Percentiles rank a stretch among this genome's conserved stretches.
Evolutionary conservation across 805 yeast genomes (phyloP).

Genomic region (Starmerella tilneyi): DNA sequence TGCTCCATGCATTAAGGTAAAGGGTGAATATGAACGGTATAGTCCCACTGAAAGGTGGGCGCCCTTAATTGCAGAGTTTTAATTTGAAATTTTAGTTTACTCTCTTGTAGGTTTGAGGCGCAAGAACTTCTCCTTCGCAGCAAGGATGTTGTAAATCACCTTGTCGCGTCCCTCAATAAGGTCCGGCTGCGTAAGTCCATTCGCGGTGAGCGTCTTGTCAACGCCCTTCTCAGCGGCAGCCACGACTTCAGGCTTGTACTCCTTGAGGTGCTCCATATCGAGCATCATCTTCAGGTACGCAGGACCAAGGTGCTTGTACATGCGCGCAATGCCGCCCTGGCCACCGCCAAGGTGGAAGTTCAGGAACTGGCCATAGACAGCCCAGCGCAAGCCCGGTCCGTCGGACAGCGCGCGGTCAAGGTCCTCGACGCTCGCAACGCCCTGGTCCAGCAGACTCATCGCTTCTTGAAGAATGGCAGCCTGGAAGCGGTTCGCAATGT

Average conservation of each 20-base stretch:
- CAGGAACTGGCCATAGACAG: slow-evolving; percentile 15
- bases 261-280: slow-evolving; percentile 13
- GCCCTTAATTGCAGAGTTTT: too few species aligned
- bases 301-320: slow-evolving; percentile 15
- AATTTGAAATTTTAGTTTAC: too few species aligned
- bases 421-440: slow-evolving; percentile 16
- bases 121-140: slow-evolving; percentile 14
- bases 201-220: slow-evolving; percentile 4
- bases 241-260: slow-evolving; percentile 11
- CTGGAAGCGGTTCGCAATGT: slow-evolving; percentile 20
- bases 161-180: slow-evolving; percentile 14
- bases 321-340: slow-evolving; percentile 12
- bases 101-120: neutral
- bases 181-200: slow-evolving; percentile 9
- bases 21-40: too few species aligned
- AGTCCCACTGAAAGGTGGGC: too few species aligned
- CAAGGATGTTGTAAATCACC: slow-evolving; percentile 12
- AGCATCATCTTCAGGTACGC: slow-evolving; percentile 12
- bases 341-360: slow-evolving; percentile 20
- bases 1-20: too few species aligned
- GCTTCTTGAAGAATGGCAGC: slow-evolving; percentile 18
- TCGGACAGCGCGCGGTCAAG: slow-evolving; percentile 17
- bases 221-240: slow-evolving; percentile 10
- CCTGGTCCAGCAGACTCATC: slow-evolving; percentile 11
- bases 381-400: slow-evolving; percentile 20